Base-by-base conservation (phyloP, 1,284 basidiomycete species). In the Exobasidium rhododendri region DNA sequence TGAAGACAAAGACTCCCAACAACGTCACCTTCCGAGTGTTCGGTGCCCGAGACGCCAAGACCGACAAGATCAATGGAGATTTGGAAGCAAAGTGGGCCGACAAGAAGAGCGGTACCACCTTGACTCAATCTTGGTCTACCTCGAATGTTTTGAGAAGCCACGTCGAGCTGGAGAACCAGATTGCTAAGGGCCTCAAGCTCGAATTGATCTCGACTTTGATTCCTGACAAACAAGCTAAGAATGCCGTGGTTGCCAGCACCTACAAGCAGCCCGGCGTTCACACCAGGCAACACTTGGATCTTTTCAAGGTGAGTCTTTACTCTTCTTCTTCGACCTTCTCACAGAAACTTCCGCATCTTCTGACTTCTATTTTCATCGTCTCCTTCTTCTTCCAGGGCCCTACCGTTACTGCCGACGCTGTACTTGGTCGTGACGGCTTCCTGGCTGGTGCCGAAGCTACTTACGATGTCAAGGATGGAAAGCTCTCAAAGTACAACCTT, bases 191-290 rank as follows among this genome's bases (percentile, higher is more conserved):
- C 74, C 87, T 98, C 83, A 98, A 98, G 85, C 85, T 98, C 78
- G 94, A 97, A 82, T 82, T 97, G 65, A 85, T 85, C 80, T 89
- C 92, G 70, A 86, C 88, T 61, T 86, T 98, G 72, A 85, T 89
- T 75, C 94, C 96, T 61, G 88, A 90, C 76, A 92, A 90, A 81
- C 72, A 78, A 65, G 65, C 71, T 63, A 77, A 77, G 86, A 86
- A 87, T 58, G 91, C 92, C 64, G 83, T 92, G 73, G 80, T 85
- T 70, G 90, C 88, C 78, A 85, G 89, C 74, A 86, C 87, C 82
- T 97, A 94, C 89, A 97, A 97, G 86, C 93, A 96, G 83, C 92
- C 92, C 67, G 91, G 92, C 68, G 83, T 97, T 78, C 94, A 98
- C 87, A 89, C 89, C 77, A 90, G 94, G 73, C 91, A 91, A 70